phyloP scores from a whole-genome alignment of 2,329 filamentous ascomycete genomes.

The Scytalidium lignicola region DNA sequence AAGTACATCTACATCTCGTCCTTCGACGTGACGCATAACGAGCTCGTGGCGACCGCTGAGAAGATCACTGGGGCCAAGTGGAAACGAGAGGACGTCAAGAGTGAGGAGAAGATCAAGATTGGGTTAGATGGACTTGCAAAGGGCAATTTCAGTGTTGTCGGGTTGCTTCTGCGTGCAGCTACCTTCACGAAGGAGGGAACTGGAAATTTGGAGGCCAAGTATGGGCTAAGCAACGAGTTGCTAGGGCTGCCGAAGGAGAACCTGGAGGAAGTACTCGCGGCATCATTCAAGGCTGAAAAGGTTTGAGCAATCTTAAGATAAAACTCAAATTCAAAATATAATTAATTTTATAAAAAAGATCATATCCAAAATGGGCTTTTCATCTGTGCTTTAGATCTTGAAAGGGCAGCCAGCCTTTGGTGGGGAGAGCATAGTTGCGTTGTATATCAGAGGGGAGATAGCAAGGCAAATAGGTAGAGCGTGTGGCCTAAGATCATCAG shows the following conservation, averaged over 20 bases:
- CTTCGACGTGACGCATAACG: conserved; percentile 27
- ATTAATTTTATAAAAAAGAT: neutral
- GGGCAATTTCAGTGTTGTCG: conserved; percentile 20
- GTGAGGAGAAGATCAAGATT: conserved; percentile 12
- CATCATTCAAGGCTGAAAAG: neutral
- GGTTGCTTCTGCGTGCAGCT: conserved; percentile 15
- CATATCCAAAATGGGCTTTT: neutral
- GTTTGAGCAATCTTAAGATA: neutral
- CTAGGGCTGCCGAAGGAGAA: conserved; percentile 26
- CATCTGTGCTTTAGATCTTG: neutral
- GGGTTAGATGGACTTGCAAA: conserved; percentile 10
- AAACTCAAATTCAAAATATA: neutral
- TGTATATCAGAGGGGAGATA: neutral
- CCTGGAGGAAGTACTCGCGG: conserved; percentile 23
- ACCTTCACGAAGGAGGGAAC: conserved; percentile 30
- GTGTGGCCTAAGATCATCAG: neutral
- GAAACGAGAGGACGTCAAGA: conserved; percentile 18
- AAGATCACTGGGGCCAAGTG: conserved; percentile 26
- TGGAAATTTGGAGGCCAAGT: conserved; percentile 17
- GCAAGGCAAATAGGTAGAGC: neutral
- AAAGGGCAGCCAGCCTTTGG: too few relatives aligned
- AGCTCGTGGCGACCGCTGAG: conserved; percentile 27
- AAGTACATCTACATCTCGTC: conserved; percentile 27
- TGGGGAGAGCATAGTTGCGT: neutral
- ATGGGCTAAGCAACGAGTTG: conserved; percentile 17